Evolutionary conservation across 2,329 filamentous ascomycete species (phyloP).

Genomic region (Zymoseptoria passerinii): DNA sequence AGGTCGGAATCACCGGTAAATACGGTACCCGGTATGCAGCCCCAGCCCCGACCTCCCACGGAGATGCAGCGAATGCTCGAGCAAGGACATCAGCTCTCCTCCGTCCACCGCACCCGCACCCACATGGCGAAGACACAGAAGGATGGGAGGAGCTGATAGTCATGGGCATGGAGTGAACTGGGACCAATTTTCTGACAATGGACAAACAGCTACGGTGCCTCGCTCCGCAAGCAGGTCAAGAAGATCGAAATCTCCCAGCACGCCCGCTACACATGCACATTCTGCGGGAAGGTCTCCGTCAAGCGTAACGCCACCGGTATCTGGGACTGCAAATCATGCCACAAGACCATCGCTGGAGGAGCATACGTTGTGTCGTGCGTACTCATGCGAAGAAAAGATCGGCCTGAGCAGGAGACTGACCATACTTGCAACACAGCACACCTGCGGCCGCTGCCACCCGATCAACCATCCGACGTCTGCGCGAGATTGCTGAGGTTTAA

Average conservation of each 20-base stretch:
- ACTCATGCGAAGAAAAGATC: constrained; percentile 7
- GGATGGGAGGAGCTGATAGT: constrained; percentile 1
- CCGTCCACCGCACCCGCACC: background rate
- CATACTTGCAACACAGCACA: constrained; percentile 50
- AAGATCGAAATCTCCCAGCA: constrained; percentile 99
- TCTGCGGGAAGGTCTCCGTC: constrained; percentile 87
- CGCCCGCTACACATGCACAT: constrained; percentile 94
- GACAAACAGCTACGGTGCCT: constrained; percentile 78
- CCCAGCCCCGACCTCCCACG: constrained; percentile 5
- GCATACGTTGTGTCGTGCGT: constrained; percentile 97
- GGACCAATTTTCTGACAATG: constrained; percentile 9
- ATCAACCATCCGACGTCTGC: constrained; percentile 93
- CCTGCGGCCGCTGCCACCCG: constrained; percentile 88
- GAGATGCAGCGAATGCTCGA: background rate
- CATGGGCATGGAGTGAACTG: background rate
- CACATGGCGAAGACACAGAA: background rate
- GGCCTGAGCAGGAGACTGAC: constrained; percentile 5
- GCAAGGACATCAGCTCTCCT: background rate
- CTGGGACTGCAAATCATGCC: constrained; percentile 94
- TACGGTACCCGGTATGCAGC: constrained; percentile 82
- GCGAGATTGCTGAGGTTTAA: constrained; percentile 95
- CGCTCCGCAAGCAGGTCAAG: constrained; percentile 99
- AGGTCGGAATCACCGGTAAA: constrained; percentile 98
- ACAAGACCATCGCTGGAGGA: constrained; percentile 87
- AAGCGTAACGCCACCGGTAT: constrained; percentile 80